phyloP scores from a whole-genome alignment of 345 rosid genomes.

The Arabidopsis thaliana region DNA sequence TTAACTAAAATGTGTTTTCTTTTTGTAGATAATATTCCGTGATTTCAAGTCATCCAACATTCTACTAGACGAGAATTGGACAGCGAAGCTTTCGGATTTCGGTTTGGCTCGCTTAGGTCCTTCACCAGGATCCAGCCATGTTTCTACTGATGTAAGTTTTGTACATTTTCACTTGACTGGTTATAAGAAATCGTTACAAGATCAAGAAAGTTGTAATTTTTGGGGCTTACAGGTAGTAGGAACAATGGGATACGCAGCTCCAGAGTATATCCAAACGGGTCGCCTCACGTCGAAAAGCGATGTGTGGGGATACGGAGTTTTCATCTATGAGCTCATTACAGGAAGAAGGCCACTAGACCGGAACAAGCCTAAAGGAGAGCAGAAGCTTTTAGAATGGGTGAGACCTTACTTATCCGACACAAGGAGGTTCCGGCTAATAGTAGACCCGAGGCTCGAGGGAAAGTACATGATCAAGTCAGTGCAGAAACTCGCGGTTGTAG shows the following conservation, averaged over 20 bases:
- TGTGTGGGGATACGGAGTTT: constrained; percentile 91
- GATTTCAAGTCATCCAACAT: constrained; percentile 96
- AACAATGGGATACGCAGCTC: constrained; percentile 93
- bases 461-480: constrained; percentile 56
- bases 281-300: constrained; percentile 85
- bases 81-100: constrained; percentile 92
- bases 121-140: constrained; percentile 81
- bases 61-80: constrained; percentile 84
- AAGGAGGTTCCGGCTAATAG: constrained; percentile 56
- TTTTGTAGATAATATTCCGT: constrained; percentile 71
- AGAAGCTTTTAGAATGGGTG: constrained; percentile 86
- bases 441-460: constrained; percentile 75
- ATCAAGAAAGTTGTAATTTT: constrained; percentile 20
- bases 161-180: constrained; percentile 12
- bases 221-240: constrained; percentile 71
- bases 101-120: constrained; percentile 97
- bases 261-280: constrained; percentile 86
- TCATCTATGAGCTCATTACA: constrained; percentile 88
- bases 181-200: constrained; percentile 51
- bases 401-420: constrained; percentile 68
- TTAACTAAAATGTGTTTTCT: constrained; percentile 15
- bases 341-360: constrained; percentile 85
- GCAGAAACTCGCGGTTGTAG: constrained; percentile 65
- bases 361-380: constrained; percentile 82
- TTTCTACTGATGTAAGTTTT: constrained; percentile 80